Base-by-base conservation (phyloP, 2,329 filamentous ascomycete genomes). In the Cercospora sp. region DNA sequence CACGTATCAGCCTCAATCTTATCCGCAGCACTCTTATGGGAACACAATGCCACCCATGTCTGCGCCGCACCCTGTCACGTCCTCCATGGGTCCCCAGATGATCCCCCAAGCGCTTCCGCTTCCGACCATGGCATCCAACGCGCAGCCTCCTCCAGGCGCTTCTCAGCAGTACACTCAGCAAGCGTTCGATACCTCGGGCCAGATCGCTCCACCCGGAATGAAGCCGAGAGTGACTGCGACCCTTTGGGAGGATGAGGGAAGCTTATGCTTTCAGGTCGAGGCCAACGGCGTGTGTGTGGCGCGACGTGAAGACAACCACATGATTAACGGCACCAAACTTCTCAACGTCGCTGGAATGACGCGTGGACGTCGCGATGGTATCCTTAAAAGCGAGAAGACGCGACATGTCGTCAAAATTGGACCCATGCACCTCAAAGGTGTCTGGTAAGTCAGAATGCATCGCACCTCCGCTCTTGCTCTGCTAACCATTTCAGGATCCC, bases 301-400 rank as follows among this genome's bases (percentile, higher is more conserved):
- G 63, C 88, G 95, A 73, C 87, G 95, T 78, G 94, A 98, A 87
- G 94, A 97, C 76, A 98, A 97, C 81, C 93, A 97, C 82, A 97
- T 99, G 92, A 97, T 99, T 80, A 99, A 98, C 76, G 95, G 95
- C 18, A 99, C 95, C 0, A 99, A 98, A 80, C 84, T 99, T 66
- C 83, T 98, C 67, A 99, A 99, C 73, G 95, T 99, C 63, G 95
- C 95, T 61, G 94, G 95, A 12, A 99, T 99, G 95, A 99, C 95
- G 13, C 88, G 95, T 79, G 95, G 95, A 65, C 90, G 95, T 72
- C 88, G 95, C 76, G 95, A 99, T 77, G 95, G 95, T 59, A 98
- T 99, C 73, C 82, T 99, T 67, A 99, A 99, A 83, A 97, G 94
- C 79, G 95, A 98, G 81, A 99, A 98, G 81, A 89, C 94, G 66